Evolutionary conservation across 116 monocot genomes (phyloP), one percentile per base, ranked within the genome.

Genomic region (Thalassia testudinum): DNA sequence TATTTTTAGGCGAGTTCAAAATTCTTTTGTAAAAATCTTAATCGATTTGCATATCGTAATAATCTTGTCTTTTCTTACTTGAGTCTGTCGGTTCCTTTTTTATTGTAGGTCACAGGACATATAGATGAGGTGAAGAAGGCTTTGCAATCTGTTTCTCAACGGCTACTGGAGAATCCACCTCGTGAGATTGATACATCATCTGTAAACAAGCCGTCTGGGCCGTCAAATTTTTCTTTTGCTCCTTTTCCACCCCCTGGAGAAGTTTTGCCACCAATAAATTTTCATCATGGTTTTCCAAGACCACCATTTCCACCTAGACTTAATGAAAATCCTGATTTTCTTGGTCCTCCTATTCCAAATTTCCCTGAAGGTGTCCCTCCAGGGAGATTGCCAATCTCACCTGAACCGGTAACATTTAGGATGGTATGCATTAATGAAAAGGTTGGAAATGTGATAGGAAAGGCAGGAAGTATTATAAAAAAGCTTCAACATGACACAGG

Each of bases 381-480:
- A 19, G 66, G 61, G 1, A 69, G 68, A 27, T 62, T 24, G 12
- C 25, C 68, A 57, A 49, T 79, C 58, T 27, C 75, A 49, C 64
- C 78, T 20, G 95, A 95, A 42, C 52, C 49, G 34, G 59, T 95
- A n/a, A 62, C 74, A 21, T 95, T 66, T 52, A 64, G 78, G 58
- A 47, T 95, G 45, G 40, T 95, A 47, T 95, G 95, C 55, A 63
- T 70, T 25, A 76, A 76, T 66, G 95, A 85, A 37, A 87, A 85
- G 49, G 85, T 85, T 65, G 88, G 95, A 34, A 70, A 81, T 55
- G 62, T 95, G 42, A 95, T 95, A 30, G 95, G 95, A 45, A 95
- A 76, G 59, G 95, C 74, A 43, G 95, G 95, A 49, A 74, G 65
- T 52, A 72, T 77, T 53, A 59, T 95, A 0, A 95, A 65, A 70